Percentiles rank a stretch among this genome's conserved stretches.
Evolutionary conservation across 176 grass and related monocot genomes (phyloP).

Genomic region (Zea luxurians): DNA sequence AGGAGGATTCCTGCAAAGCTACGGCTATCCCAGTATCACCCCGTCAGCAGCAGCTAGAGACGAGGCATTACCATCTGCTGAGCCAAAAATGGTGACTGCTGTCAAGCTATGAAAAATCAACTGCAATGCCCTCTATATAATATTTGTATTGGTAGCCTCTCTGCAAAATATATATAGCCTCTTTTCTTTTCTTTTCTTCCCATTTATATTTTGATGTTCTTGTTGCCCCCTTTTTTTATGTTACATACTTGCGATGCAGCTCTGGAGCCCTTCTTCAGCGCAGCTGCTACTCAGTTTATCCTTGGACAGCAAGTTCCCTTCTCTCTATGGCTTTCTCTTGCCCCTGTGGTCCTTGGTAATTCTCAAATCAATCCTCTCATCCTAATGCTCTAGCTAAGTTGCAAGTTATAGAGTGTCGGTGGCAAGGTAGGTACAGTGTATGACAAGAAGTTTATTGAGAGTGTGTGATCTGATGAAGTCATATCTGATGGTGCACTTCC

Average conservation of each 20-base stretch:
- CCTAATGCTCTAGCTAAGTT: neutral
- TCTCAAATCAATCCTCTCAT: conserved; percentile 30
- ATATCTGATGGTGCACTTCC: neutral
- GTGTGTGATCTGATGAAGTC: conserved; percentile 10
- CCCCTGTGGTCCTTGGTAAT: conserved; percentile 95
- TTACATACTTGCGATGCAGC: conserved; percentile 49
- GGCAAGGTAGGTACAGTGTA: neutral
- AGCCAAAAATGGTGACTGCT: too few relatives aligned
- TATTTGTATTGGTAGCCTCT: too few relatives aligned
- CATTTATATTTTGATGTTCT: conserved; percentile 16
- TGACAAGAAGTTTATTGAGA: neutral
- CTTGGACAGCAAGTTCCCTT: conserved; percentile 91
- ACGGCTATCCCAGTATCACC: too few relatives aligned
- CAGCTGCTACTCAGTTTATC: conserved; percentile 95
- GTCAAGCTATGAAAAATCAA: too few relatives aligned
- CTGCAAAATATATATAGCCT: too few relatives aligned
- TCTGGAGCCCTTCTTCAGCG: conserved; percentile 99
- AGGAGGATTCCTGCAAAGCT: too few relatives aligned
- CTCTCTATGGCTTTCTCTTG: conserved; percentile 90
- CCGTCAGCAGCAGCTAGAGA: too few relatives aligned
- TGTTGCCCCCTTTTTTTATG: conserved; percentile 19
- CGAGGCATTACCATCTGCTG: too few relatives aligned
- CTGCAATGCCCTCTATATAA: too few relatives aligned
- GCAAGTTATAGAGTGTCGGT: neutral
- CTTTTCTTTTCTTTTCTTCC: neutral